Evolutionary conservation across 2,329 filamentous ascomycete species (phyloP), one percentile per base, ranked within the genome.

Genomic region (Aureobasidium subglaciale): DNA sequence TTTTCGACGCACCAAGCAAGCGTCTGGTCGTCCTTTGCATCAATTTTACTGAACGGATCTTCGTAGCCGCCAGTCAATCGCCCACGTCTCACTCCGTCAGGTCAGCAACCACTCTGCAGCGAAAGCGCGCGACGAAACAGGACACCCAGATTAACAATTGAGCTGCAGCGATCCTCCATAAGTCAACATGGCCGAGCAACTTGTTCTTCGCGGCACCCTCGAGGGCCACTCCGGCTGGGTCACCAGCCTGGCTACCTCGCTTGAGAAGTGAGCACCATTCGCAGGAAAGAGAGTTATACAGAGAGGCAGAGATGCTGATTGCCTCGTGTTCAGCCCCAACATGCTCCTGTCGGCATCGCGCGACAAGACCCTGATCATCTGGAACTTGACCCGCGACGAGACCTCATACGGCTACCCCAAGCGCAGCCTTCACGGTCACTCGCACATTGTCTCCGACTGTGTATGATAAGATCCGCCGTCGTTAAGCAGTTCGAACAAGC

Each of bases 331-430:
- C 71, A 85, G 90, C 88, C 93, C 93, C 73, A 97, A 99, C 85
- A 97, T 99, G 92, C 91, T 99, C 75, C 86, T 99, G 71, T 99
- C 93, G 67, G 92, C 83, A 72, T 90, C 85, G 75, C 90, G 93
- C 80, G 93, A 99, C 85, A 96, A 97, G 88, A 89, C 88, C 68
- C 83, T 99, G 76, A 99, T 99, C 82, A 95, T 99, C 85, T 99
- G 93, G 93, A 96, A 96, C 85, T 84, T 99, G 72, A 97, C 93
- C 78, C 92, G 93, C 79, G 91, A 97, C 78, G 93, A 97, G 81
- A 85, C 86, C 75, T 87, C 89, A 74, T 99, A 97, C 84, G 93
- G 93, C 70, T 96, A 96, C 84, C 93, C 93, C 73, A 97, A 99
- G 86, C 87, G 93, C 80, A 95, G 90, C 74, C 90, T 99, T 68